phyloP scores from a whole-genome alignment of 1,284 basidiomycete species.

The Inonotus obliquus region DNA sequence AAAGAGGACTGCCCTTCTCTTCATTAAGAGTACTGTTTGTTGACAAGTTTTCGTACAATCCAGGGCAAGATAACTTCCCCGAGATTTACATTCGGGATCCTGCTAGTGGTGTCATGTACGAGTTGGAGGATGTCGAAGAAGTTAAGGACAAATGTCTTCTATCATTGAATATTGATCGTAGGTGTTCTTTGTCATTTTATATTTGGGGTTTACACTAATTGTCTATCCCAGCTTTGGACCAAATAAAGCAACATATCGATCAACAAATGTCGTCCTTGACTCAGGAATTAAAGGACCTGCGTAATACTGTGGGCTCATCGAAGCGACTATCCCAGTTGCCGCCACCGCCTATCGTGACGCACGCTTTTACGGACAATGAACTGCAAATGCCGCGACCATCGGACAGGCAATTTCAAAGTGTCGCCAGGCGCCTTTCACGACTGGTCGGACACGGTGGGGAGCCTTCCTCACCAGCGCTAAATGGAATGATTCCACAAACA shows the following conservation, averaged over 20 bases:
- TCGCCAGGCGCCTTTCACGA: constrained; percentile 65
- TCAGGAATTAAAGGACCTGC: constrained; percentile 90
- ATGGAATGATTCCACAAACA: constrained; percentile 46
- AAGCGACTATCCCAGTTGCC: constrained; percentile 44
- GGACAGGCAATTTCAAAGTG: constrained; percentile 65
- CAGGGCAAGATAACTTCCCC: constrained; percentile 90
- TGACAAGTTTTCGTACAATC: constrained; percentile 93
- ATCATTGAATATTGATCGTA: constrained; percentile 95
- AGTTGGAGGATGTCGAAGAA: constrained; percentile 94
- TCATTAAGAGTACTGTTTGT: constrained; percentile 86
- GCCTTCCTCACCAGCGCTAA: constrained; percentile 24
- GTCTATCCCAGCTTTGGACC: constrained; percentile 76
- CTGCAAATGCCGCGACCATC: constrained; percentile 58
- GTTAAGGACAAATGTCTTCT: constrained; percentile 84
- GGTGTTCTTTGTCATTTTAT: constrained; percentile 32
- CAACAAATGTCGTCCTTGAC: constrained; percentile 81
- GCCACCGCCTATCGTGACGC: constrained; percentile 41
- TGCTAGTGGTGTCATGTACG: constrained; percentile 88
- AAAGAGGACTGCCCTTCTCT: constrained; percentile 66
- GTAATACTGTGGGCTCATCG: constrained; percentile 51
- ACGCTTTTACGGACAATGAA: constrained; percentile 56
- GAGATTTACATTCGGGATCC: constrained; percentile 94
- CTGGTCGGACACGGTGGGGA: constrained; percentile 45
- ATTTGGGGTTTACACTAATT: constrained; percentile 7
- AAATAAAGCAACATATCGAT: constrained; percentile 98